phyloP scores from a whole-genome alignment of 768 basidiomycete genomes.

The Rhodotorula sphaerocarpa region DNA sequence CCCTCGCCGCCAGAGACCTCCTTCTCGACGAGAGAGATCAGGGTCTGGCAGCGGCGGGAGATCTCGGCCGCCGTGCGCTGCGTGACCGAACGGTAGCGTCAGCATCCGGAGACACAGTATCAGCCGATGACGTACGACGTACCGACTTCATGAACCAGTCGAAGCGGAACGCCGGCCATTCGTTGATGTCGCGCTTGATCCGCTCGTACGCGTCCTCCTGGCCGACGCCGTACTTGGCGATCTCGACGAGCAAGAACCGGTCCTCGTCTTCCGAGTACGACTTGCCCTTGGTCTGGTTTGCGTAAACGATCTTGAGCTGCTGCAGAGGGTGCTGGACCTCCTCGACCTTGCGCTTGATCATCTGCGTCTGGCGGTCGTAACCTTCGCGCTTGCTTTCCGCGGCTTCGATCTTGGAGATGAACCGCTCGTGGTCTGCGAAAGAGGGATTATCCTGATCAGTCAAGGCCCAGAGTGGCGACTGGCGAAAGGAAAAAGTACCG shows the following conservation, averaged over 20 bases:
- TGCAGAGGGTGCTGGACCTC: constrained; percentile 88
- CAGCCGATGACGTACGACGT: neutral
- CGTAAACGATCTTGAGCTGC: constrained; percentile 89
- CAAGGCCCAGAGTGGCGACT: too few species aligned
- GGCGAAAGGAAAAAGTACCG: constrained; percentile 49
- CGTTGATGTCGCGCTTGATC: constrained; percentile 91
- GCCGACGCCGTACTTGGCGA: constrained; percentile 83
- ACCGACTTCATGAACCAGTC: constrained; percentile 68
- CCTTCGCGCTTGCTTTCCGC: constrained; percentile 83
- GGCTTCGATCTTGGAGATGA: constrained; percentile 72
- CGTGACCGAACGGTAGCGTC: constrained; percentile 42
- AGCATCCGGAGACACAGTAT: constrained; percentile 47
- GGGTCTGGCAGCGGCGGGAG: constrained; percentile 73
- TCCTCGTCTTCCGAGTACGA: constrained; percentile 96
- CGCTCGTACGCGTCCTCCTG: constrained; percentile 78
- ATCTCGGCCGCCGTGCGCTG: constrained; percentile 85
- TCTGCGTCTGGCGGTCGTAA: constrained; percentile 66
- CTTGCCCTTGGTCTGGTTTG: constrained; percentile 75
- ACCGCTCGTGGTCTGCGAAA: constrained; percentile 67
- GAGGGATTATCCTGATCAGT: too few species aligned
- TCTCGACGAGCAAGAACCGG: constrained; percentile 79
- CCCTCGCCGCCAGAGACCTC: constrained; percentile 68
- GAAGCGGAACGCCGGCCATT: constrained; percentile 94
- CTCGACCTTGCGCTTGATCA: constrained; percentile 71
- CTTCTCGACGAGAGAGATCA: constrained; percentile 84